These are phyloP conservation scores for Vitis vinifera DNA, from an alignment of 164 flowering plant genomes.

Conservation along the genomic window ASM3070453v1 NC_081806.1:988001-988500, in stretches of 20 bases:
- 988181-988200: no score
- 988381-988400: constrained; percentile 78
- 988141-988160: no score
- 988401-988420: constrained; percentile 74
- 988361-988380: constrained; percentile 74
- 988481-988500: constrained; percentile 56
- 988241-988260: neutral
- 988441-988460: constrained; percentile 75
- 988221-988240: neutral
- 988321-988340: constrained; percentile 71
- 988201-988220: neutral
- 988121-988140: no score
- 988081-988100: no score
- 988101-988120: no score
- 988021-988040: no score
- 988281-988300: constrained; percentile 64
- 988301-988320: constrained; percentile 77
- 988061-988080: no score
- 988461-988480: constrained; percentile 61
- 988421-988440: constrained; percentile 71
- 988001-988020: neutral
- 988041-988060: no score
- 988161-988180: no score
- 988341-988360: constrained; percentile 69
- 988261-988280: constrained; percentile 10